Evolutionary conservation across 306 rosid species (phyloP).

Genomic region (Prosopis cineraria): DNA sequence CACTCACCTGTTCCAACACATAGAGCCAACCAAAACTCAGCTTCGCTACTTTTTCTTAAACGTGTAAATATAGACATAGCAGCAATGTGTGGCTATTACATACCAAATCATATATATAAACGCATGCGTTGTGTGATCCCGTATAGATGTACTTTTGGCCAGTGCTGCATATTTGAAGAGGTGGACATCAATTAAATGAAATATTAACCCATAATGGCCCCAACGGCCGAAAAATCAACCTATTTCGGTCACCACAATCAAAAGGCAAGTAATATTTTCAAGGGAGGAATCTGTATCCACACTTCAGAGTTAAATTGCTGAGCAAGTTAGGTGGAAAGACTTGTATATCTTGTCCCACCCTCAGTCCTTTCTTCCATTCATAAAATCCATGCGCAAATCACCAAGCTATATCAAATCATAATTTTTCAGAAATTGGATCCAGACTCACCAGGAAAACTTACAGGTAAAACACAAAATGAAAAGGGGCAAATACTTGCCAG

Average conservation of each 20-base stretch:
- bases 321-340: slow-evolving; percentile 13
- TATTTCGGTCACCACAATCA: not conserved
- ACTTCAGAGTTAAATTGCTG: not conserved
- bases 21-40: not conserved
- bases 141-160: slow-evolving; percentile 98
- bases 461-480: slow-evolving; percentile 12
- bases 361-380: not conserved
- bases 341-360: not conserved
- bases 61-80: slow-evolving; percentile 10
- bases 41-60: not conserved
- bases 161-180: slow-evolving; percentile 67
- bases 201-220: slow-evolving; percentile 8
- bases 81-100: slow-evolving; percentile 28
- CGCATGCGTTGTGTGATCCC: slow-evolving; percentile 82
- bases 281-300: not conserved
- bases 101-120: slow-evolving; percentile 91
- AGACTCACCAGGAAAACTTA: not conserved
- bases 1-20: slow-evolving; percentile 58
- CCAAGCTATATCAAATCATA: not conserved
- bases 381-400: not conserved
- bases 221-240: not conserved
- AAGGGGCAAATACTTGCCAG: not conserved
- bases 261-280: not conserved
- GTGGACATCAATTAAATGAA: slow-evolving; percentile 14
- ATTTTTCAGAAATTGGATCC: not conserved